Evolutionary conservation across 1,284 basidiomycete genomes (phyloP), one percentile per base, ranked within the genome.

Genomic region (Tilletia caries): DNA sequence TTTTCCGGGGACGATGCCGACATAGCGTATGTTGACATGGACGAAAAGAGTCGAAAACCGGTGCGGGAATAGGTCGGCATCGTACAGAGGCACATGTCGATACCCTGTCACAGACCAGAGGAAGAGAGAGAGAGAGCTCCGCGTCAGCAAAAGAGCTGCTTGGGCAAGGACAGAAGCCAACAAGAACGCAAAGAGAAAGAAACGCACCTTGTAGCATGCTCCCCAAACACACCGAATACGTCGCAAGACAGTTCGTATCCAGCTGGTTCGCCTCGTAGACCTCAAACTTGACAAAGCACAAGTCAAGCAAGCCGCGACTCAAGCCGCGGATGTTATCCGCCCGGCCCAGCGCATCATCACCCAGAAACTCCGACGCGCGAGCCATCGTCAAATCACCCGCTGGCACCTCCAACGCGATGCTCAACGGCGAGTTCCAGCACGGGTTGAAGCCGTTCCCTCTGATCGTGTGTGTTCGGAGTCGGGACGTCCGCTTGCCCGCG

Each of bases 281-380:
- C 70, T 82, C 76, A 65, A 83, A 78, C 5, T 78, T 78, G 1
- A 82, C 50, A 64, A 83, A 83, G 70, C 76, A 77, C 8, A 83
- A 71, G 54, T 83, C 80, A 13, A 83, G 73, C 33, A 82, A 68
- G 6, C 79, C 80, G 6, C 78, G 75, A 20, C 76, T 77, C 25
- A 71, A 65, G 18, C 27, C 41, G 12, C 60, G 67, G 23, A 44
- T 66, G 32, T 60, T 27, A 27, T 46, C 65, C 27, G 43, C n/a
- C 13, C 18, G 15, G 2, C 43, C 65, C 29, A n/a, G 6, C 25
- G 48, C 64, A 15, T 43, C 23, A n/a, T 64, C 70, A 20, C 58
- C 67, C 10, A 69, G 27, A 18, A 72, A 46, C 27, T 71, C 66
- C 3, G 67, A 23, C 5, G 73, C 66, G 18, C 74, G 70, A 54